Conservation (phyloP, 345 rosid genomes). For the Turritis glabra region DNA sequence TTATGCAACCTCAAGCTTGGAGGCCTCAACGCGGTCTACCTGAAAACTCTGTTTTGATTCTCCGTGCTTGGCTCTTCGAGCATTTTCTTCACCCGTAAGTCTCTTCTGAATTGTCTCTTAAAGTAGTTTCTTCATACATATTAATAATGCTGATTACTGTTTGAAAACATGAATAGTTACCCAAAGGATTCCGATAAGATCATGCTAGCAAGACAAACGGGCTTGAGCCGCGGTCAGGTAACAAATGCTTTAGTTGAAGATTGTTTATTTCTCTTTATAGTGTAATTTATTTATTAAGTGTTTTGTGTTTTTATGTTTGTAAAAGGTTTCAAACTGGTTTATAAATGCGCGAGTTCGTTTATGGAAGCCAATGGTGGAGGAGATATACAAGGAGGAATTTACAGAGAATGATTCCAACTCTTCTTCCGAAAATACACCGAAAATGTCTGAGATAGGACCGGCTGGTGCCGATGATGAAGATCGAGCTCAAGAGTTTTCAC, state of each 20-base stretch:
- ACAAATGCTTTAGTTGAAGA: not conserved
- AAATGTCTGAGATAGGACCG: conserved; percentile 41
- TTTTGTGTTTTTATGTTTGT: conserved; percentile 7
- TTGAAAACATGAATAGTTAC: conserved; percentile 49
- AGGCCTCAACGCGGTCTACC: conserved; percentile 98
- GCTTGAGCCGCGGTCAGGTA: conserved; percentile 99
- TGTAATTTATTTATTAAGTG: not conserved
- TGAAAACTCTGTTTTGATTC: conserved; percentile 91
- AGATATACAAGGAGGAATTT: conserved; percentile 96
- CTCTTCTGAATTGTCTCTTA: not conserved
- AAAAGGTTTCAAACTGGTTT: conserved; percentile 95
- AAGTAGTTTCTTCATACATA: not conserved
- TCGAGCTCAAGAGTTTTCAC: conserved; percentile 34
- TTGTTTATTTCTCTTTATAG: not conserved
- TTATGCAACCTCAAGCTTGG: conserved; percentile 93
- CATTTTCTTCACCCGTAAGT: conserved; percentile 99
- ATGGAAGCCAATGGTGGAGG: conserved; percentile 99
- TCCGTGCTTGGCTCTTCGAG: conserved; percentile 99
- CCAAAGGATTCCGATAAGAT: conserved; percentile 98
- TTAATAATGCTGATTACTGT: not conserved
- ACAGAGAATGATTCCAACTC: conserved; percentile 88
- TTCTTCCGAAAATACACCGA: conserved; percentile 70
- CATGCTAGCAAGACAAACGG: conserved; percentile 95
- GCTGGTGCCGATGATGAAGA: conserved; percentile 8
- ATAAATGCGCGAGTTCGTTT: conserved; percentile 98